Evolutionary conservation across 2,329 filamentous ascomycete species (phyloP).

Genomic region (Mycosphaerella sp.): DNA sequence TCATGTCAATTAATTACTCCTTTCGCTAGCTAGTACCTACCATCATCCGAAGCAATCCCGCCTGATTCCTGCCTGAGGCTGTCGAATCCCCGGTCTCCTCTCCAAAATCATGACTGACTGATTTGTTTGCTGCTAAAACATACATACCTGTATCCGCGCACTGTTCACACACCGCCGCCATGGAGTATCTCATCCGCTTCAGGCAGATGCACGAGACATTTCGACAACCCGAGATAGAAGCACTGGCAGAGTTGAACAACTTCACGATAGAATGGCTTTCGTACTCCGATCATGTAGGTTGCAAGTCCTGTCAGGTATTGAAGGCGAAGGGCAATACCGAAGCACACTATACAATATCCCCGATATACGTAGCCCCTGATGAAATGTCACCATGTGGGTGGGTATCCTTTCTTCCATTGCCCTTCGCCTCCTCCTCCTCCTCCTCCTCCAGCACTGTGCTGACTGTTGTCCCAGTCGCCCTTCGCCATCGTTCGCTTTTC

Average conservation of each 20-base stretch:
- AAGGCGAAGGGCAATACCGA: conserved; percentile 8
- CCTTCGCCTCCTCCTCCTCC: conserved; percentile 2
- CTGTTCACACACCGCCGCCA: conserved; percentile 21
- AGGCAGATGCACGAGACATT: conserved; percentile 89
- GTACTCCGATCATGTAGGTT: conserved; percentile 66
- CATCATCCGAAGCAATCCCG: neutral
- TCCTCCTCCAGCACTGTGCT: neutral
- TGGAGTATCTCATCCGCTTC: conserved; percentile 83
- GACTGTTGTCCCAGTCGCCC: conserved; percentile 57
- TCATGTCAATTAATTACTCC: neutral
- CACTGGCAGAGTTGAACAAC: conserved; percentile 63
- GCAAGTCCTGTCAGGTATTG: neutral
- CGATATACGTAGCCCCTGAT: too few species aligned
- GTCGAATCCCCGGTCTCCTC: too few species aligned
- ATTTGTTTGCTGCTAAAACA: neutral
- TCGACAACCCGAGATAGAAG: conserved; percentile 72
- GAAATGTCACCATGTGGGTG: neutral
- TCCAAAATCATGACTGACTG: neutral
- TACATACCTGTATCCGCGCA: too few species aligned
- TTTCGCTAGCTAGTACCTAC: too few species aligned
- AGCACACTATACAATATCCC: neutral
- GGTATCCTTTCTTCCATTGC: conserved; percentile 1
- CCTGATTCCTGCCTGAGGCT: neutral
- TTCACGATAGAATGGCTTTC: conserved; percentile 65
- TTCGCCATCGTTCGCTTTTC: conserved; percentile 69